A percentile compares a stretch with the other conserved stretches of the same genome.
These are phyloP conservation scores for Adansonia rubrostipa DNA, from an alignment of 441 rosid species.

Conservation along the genomic window DNA sequence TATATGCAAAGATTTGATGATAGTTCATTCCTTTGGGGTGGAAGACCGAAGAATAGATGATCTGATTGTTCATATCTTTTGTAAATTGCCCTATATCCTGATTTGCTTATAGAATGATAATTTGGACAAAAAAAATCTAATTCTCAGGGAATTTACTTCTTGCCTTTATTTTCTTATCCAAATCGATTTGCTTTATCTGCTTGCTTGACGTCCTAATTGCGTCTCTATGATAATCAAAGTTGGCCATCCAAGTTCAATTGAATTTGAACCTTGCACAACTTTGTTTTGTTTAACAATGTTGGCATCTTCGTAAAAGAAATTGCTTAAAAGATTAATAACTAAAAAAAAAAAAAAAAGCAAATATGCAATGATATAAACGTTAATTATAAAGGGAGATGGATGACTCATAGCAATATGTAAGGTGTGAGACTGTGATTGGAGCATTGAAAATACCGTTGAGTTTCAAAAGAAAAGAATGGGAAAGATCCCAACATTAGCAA, in stretches of 20 bases:
- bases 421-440: neutral
- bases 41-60: neutral
- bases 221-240: too few species aligned
- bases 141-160: neutral
- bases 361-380: neutral
- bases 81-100: conserved; percentile 32
- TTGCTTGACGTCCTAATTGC: too few species aligned
- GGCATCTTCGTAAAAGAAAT: too few species aligned
- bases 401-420: too few species aligned
- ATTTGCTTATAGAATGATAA: neutral
- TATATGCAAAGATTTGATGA: neutral
- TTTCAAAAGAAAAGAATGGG: neutral
- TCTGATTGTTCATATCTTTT: conserved; percentile 20
- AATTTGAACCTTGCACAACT: too few species aligned
- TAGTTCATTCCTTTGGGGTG: neutral
- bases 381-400: neutral
- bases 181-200: too few species aligned
- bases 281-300: too few species aligned
- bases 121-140: neutral
- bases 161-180: neutral
- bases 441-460: neutral
- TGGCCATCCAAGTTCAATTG: too few species aligned
- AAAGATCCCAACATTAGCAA: neutral
- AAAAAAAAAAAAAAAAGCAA: neutral
- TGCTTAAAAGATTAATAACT: neutral